These are phyloP conservation scores for Candida anglica DNA, from an alignment of 805 yeast genomes.

Conservation along the genomic window DNA sequence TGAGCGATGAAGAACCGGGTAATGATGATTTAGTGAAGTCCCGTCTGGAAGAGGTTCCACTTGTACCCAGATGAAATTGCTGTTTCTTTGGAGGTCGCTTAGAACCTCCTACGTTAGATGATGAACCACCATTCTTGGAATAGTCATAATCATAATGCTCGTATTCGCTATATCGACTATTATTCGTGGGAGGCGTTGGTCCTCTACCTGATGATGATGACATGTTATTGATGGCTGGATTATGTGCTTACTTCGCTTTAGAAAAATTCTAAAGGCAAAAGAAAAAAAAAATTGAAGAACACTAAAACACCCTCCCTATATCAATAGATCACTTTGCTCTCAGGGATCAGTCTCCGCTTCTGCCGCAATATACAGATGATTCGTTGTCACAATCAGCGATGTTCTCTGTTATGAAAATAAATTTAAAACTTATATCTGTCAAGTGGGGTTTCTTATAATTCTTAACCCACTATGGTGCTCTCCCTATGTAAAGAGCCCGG, in stretches of 20 bases:
- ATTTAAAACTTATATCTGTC: too few species aligned
- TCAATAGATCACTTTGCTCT: too few species aligned
- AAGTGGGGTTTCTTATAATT: too few species aligned
- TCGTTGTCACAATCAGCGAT: too few species aligned
- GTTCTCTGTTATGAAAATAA: too few species aligned
- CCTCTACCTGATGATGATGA: conserved; percentile 1
- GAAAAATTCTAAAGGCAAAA: neutral
- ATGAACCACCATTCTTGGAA: neutral
- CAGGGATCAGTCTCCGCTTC: too few species aligned
- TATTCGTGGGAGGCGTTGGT: conserved; percentile 1
- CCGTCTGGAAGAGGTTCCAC: conserved; percentile 2
- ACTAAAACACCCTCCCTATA: too few species aligned
- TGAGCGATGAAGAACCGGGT: conserved; percentile 5
- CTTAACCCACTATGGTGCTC: too few species aligned
- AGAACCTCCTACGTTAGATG: too few species aligned
- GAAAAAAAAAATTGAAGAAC: too few species aligned
- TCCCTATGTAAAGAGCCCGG: too few species aligned
- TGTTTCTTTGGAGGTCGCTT: neutral
- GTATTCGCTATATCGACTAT: conserved; percentile 5
- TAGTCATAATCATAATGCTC: conserved; percentile 3
- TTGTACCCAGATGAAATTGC: conserved; percentile 2
- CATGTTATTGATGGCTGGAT: neutral
- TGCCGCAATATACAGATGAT: too few species aligned
- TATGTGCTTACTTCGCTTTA: neutral
- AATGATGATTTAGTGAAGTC: conserved; percentile 1